Percentiles rank a stretch among this genome's conserved stretches.
These are phyloP conservation scores for Penicillium taxi DNA, from an alignment of 495 filamentous ascomycete species.

Conservation along the genomic window DNA sequence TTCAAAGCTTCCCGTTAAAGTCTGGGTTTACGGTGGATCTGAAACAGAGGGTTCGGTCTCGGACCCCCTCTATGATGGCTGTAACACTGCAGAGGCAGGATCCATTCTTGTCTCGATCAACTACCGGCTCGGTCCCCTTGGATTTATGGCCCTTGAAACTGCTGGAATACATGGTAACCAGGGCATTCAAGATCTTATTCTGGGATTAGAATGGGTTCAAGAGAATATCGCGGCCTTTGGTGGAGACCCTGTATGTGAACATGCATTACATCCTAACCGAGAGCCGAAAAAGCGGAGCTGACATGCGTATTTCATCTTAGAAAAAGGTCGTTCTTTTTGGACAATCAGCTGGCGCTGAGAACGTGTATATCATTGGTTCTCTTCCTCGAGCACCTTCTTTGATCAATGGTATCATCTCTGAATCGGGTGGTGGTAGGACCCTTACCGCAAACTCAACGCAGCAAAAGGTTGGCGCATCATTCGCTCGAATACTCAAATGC, in stretches of 20 bases:
- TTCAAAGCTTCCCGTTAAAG: slow-evolving; percentile 33
- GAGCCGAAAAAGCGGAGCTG: no score
- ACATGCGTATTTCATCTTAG: no score
- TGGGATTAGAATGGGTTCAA: slow-evolving; percentile 26
- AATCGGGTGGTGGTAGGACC: no score
- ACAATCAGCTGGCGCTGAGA: no score
- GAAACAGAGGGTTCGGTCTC: slow-evolving; percentile 11
- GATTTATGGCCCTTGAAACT: slow-evolving; percentile 20
- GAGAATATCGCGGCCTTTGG: slow-evolving; percentile 26
- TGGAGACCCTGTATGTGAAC: slow-evolving; percentile 24
- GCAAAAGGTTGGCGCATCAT: no score
- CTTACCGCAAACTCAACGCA: no score
- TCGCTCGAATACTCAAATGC: no score
- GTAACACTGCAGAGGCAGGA: slow-evolving; percentile 25
- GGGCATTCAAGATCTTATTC: slow-evolving; percentile 20
- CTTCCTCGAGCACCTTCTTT: no score
- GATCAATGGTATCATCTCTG: no score
- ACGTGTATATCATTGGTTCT: no score
- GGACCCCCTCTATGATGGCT: slow-evolving; percentile 33
- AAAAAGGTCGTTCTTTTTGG: no score
- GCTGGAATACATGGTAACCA: slow-evolving; percentile 23
- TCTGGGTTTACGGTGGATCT: slow-evolving; percentile 36
- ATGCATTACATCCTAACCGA: no score
- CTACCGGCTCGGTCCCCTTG: slow-evolving; percentile 28
- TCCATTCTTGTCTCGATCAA: slow-evolving; percentile 37